These are phyloP conservation scores for Prunus mume DNA, from an alignment of 306 rosid genomes.

Conservation along the genomic window DNA sequence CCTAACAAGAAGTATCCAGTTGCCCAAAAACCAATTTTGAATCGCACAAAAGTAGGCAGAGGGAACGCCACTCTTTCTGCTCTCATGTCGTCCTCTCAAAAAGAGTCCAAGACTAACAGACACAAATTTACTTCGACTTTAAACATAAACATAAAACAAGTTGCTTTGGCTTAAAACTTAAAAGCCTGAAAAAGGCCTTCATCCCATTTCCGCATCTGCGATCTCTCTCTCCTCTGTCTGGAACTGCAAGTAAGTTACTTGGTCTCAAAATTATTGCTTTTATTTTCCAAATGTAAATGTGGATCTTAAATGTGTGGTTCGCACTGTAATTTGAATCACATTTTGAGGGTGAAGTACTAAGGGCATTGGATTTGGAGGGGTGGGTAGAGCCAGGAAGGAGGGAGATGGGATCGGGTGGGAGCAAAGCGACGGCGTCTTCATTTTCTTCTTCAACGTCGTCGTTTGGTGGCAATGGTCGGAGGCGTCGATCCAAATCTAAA, in stretches of 20 bases:
- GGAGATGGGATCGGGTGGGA: conserved; percentile 80
- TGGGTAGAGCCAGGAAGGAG: not conserved
- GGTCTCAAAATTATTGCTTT: conserved; percentile 21
- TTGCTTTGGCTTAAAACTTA: not conserved
- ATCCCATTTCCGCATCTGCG: conserved; percentile 1
- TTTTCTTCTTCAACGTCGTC: conserved; percentile 22
- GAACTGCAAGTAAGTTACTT: conserved; percentile 22
- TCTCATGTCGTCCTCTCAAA: not conserved
- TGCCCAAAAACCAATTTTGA: not conserved
- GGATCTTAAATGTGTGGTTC: conserved; percentile 8
- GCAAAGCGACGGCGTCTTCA: conserved; percentile 55
- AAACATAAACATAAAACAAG: not conserved
- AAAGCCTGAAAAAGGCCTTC: not conserved
- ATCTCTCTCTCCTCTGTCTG: not conserved
- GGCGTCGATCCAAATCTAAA: conserved; percentile 57
- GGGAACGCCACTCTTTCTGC: conserved; percentile 19
- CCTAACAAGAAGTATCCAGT: not conserved
- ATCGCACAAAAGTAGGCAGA: conserved; percentile 36
- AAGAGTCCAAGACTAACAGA: not conserved
- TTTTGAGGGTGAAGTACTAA: not conserved
- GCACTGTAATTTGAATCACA: not conserved
- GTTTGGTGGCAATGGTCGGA: conserved; percentile 27
- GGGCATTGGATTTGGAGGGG: conserved; percentile 1
- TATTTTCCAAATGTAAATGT: conserved; percentile 4
- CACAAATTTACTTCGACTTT: not conserved